These are phyloP conservation scores for Chrysopogon serrulatus DNA, from an alignment of 176 grass and related monocot genomes.

Conservation along the genomic window DNA sequence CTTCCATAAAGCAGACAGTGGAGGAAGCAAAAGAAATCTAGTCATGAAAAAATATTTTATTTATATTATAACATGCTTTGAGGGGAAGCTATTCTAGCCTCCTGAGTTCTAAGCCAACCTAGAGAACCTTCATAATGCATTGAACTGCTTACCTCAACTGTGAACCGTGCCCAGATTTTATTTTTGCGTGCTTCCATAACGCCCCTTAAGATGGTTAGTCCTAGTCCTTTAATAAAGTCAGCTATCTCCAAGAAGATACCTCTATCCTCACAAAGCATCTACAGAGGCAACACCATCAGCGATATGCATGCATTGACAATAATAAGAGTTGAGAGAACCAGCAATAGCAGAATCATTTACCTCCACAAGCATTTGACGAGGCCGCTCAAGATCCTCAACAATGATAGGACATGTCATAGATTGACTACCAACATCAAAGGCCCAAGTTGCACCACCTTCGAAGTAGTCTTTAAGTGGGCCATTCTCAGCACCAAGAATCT, in stretches of 20 bases:
- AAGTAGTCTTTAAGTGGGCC: constrained; percentile 68
- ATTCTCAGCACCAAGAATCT: constrained; percentile 57
- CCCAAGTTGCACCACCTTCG: constrained; percentile 86
- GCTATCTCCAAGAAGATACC: constrained; percentile 86
- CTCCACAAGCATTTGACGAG: constrained; percentile 82
- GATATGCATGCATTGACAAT: neutral
- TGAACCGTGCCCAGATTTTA: constrained; percentile 85
- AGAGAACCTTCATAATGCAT: neutral
- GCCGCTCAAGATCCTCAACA: constrained; percentile 77
- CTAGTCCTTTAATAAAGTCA: constrained; percentile 75
- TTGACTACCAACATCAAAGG: constrained; percentile 74
- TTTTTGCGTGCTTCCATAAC: constrained; percentile 75
- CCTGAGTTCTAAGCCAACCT: neutral
- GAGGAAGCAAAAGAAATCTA: neutral
- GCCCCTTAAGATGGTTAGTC: constrained; percentile 81
- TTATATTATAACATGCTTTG: neutral
- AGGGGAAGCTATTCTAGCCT: neutral
- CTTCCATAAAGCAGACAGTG: neutral
- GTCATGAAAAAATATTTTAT: neutral
- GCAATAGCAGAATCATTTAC: constrained; percentile 35
- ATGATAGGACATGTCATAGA: constrained; percentile 74
- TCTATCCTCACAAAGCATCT: constrained; percentile 87
- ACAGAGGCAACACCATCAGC: neutral
- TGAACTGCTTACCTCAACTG: constrained; percentile 55
- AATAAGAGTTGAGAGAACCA: neutral